phyloP scores from a whole-genome alignment of 805 yeast genomes.

The Candida lessepsii region DNA sequence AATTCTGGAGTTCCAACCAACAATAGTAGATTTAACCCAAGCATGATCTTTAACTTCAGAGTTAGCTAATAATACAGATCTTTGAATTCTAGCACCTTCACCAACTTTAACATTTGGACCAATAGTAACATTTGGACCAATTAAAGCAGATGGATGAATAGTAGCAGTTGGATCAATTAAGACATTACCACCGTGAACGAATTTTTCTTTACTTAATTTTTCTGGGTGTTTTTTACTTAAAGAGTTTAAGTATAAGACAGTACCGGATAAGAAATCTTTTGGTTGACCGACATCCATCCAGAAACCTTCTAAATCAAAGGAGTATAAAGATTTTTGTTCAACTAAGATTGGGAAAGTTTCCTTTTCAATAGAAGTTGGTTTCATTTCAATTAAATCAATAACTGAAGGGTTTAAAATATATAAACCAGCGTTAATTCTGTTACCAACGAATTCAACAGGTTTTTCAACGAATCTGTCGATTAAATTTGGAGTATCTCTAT shows the following conservation, averaged over 20 bases:
- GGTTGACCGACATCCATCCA: slow-evolving; percentile 99
- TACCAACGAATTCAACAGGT: slow-evolving; percentile 99
- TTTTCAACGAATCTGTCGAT: slow-evolving; percentile 99
- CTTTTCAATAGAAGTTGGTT: slow-evolving; percentile 99
- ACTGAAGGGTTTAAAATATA: slow-evolving; percentile 97
- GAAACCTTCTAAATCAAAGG: slow-evolving; percentile 97
- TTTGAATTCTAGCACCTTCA: slow-evolving; percentile 97
- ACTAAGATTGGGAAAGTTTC: slow-evolving; percentile 98
- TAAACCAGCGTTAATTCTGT: slow-evolving; percentile 99
- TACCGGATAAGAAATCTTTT: slow-evolving; percentile 97
- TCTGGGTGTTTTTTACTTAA: slow-evolving; percentile 77
- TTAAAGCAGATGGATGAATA: slow-evolving; percentile 87
- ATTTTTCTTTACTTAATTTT: slow-evolving; percentile 63
- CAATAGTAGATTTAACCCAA: slow-evolving; percentile 95
- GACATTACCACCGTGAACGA: slow-evolving; percentile 80
- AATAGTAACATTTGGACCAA: slow-evolving; percentile 97
- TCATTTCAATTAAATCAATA: slow-evolving; percentile 92
- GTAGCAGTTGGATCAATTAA: slow-evolving; percentile 93
- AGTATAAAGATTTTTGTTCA: slow-evolving; percentile 82
- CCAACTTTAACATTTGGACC: slow-evolving; percentile 97
- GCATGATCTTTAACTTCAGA: slow-evolving; percentile 96
- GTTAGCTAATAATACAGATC: slow-evolving; percentile 89
- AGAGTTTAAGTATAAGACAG: slow-evolving; percentile 86
- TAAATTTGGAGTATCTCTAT: slow-evolving; percentile 89
- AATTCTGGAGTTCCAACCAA: slow-evolving; percentile 98